Evolutionary conservation across 257 asterid genomes (phyloP), one percentile per base, ranked within the genome.

Genomic region (Thymus quinquecostatus): DNA sequence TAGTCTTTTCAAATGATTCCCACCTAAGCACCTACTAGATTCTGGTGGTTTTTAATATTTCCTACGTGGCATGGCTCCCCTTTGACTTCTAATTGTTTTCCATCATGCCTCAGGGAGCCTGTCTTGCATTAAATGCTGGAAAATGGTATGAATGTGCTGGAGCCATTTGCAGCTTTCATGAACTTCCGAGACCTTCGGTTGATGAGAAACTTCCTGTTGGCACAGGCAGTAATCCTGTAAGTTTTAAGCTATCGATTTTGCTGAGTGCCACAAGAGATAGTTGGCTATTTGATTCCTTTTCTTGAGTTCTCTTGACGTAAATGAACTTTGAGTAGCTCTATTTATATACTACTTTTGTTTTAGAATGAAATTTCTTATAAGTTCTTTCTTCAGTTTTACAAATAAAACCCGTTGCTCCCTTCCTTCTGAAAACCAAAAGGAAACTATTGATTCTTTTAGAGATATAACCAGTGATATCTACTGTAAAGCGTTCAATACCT

Each of bases 121-220:
- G 97, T 80, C 86, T 88, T 78, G 92, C 98, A 9, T 80, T 95
- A 71, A 85, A 92, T 86, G 97, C 92, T 80, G 90, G 84, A 44
- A 82, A 79, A 78, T 92, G 97, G 99, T 86, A 78, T 67, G 83
- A 87, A 80, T 88, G 86, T 27, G 77, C 80, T 65, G 55, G 75
- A 71, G 93, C 86, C 77, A 87, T 95, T 67, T 92, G 98, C 84
- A 75, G 78, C 70, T 92, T 81, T 79, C 88, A 86, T 80, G 82
- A 81, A 73, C 79, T 89, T 28, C 91, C 97, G 50, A 78, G 67
- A 57, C 99, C 91, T 69, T 73, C 77, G 50, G 85, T 79, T 68
- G 92, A 86, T 75, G 97, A 95, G 85, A 92, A 83, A 85, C 99
- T 92, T 72, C 99, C 99, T 47, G 96, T 91, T 80, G 99, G 99